These are phyloP conservation scores for Pestalotiopsis sp. DNA, from an alignment of 2,329 filamentous ascomycete species.

Conservation along the genomic window DNA sequence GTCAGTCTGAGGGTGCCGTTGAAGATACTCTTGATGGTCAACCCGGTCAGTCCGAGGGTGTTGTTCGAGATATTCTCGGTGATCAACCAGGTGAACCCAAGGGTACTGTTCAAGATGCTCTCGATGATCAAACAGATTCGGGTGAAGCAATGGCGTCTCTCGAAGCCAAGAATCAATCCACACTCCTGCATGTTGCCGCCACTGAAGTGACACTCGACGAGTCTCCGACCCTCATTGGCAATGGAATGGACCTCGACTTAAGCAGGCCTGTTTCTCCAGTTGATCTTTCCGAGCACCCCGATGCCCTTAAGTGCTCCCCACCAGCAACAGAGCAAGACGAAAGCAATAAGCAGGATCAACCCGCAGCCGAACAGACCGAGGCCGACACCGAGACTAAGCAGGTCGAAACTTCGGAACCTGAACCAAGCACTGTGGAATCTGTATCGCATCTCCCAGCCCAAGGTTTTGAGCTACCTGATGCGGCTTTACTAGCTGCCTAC, in stretches of 20 bases:
- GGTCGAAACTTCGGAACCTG: neutral
- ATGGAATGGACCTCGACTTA: slow-evolving; percentile 21
- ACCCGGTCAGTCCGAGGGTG: neutral
- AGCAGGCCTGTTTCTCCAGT: neutral
- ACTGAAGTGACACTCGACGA: slow-evolving; percentile 19
- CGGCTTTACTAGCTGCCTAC: no score
- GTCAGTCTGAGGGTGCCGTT: neutral
- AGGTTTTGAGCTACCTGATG: neutral
- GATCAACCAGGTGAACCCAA: neutral
- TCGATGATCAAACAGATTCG: neutral
- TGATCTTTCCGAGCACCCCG: neutral
- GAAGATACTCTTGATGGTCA: neutral
- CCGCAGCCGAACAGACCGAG: no score
- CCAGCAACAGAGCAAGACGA: neutral
- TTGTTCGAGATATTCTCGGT: neutral
- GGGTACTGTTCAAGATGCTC: neutral
- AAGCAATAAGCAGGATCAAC: no score
- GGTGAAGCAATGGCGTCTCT: neutral
- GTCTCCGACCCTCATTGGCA: slow-evolving; percentile 24
- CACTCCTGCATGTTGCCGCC: neutral
- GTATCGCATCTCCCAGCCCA: neutral
- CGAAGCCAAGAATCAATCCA: neutral
- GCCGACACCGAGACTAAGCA: no score
- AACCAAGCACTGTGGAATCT: neutral
- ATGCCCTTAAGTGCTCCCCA: neutral